Percentiles rank a stretch among this genome's conserved stretches.
Evolutionary conservation across 345 rosid species (phyloP).

Genomic region (Eucalyptus virginea): DNA sequence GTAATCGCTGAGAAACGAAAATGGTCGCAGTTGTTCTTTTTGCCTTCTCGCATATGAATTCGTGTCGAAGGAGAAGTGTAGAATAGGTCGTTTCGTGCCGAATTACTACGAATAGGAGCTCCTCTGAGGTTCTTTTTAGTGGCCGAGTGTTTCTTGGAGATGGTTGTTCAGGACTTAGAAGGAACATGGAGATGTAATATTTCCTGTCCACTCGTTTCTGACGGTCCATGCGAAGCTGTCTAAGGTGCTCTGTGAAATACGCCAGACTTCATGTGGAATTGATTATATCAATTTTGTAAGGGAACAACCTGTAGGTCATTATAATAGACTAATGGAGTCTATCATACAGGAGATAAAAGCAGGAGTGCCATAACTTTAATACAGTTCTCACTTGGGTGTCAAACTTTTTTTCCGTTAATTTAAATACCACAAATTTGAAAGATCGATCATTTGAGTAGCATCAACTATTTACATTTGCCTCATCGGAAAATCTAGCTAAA

Average conservation of each 20-base stretch:
- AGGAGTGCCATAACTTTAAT: too few species aligned
- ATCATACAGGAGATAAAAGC: fast-evolving
- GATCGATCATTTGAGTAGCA: fast-evolving
- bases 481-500: fast-evolving
- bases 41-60: not conserved
- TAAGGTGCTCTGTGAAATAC: not conserved
- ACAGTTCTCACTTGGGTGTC: fast-evolving
- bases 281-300: not conserved
- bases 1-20: not conserved
- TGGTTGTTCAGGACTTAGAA: not conserved
- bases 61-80: not conserved
- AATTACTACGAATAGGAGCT: not conserved
- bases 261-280: not conserved
- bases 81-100: not conserved
- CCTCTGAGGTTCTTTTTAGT: not conserved
- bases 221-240: not conserved
- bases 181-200: too few species aligned
- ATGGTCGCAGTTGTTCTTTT: not conserved
- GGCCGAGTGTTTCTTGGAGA: not conserved
- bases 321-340: not conserved
- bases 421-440: too few species aligned
- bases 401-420: too few species aligned
- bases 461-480: too few species aligned
- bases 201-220: not conserved
- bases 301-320: not conserved